Conservation (phyloP, 2,329 filamentous ascomycete genomes). For the Aspergillus neotritici region DNA sequence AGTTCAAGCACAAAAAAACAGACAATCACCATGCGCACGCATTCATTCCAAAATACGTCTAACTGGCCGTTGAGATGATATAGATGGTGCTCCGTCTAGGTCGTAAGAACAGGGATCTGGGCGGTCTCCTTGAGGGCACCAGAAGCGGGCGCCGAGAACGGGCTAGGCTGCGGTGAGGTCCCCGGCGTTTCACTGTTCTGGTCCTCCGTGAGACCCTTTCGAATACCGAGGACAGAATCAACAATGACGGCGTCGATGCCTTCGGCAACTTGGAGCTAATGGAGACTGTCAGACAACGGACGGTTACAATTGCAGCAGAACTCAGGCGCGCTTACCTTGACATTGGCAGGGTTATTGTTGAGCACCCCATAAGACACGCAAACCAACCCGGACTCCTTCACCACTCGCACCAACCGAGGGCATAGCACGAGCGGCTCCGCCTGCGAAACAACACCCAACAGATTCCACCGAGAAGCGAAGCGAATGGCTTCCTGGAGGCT, state of each 20-base stretch:
- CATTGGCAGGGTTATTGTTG: conserved; percentile 83
- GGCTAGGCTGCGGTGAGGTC: conserved; percentile 20
- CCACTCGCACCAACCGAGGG: conserved; percentile 80
- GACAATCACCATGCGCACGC: background rate
- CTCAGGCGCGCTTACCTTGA: conserved; percentile 59
- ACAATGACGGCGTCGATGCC: conserved; percentile 98
- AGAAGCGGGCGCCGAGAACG: conserved; percentile 18
- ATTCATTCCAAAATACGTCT: background rate
- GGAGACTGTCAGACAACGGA: conserved; percentile 4
- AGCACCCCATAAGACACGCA: conserved; percentile 89
- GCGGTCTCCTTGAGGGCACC: conserved; percentile 17
- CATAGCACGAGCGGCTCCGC: conserved; percentile 84
- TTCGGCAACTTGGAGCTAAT: conserved; percentile 81
- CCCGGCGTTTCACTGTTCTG: conserved; percentile 20
- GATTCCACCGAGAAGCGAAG: conserved; percentile 90
- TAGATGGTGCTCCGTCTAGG: conserved; percentile 18
- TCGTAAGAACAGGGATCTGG: conserved; percentile 22
- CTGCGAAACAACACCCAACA: conserved; percentile 85
- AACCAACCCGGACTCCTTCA: conserved; percentile 89
- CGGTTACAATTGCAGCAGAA: background rate
- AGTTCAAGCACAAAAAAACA: too few species aligned
- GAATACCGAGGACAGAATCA: conserved; percentile 86
- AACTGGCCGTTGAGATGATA: conserved; percentile 15
- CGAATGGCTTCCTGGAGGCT: conserved; percentile 92
- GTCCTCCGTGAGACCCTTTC: conserved; percentile 69